A percentile compares a stretch with the other conserved stretches of the same genome.
phyloP scores from a whole-genome alignment of 495 filamentous ascomycete species.

The Aspergillus coremiiformis region DNA sequence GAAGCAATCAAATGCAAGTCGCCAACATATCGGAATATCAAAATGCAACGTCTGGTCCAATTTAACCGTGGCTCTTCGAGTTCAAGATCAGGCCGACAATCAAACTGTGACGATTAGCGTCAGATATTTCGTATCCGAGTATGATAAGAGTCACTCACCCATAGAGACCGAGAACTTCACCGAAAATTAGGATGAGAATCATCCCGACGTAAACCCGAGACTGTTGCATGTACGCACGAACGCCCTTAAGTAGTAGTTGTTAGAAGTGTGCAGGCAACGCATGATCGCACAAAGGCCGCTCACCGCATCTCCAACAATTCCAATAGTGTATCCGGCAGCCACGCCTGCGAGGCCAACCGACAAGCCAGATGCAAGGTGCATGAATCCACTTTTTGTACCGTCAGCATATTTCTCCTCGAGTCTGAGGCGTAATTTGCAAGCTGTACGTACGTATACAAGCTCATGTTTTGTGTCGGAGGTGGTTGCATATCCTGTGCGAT shows the following conservation, averaged over 20 bases:
- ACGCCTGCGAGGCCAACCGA: constrained; percentile 86
- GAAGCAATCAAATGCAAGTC: background rate
- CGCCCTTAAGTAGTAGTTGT: constrained; percentile 51
- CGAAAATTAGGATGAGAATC: constrained; percentile 98
- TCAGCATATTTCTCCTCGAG: constrained; percentile 11
- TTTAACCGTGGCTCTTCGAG: constrained; percentile 32
- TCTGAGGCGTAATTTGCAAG: background rate
- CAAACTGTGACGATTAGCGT: constrained; percentile 36
- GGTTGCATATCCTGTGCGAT: constrained; percentile 79
- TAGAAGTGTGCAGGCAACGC: constrained; percentile 13
- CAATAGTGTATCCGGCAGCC: constrained; percentile 96
- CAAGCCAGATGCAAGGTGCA: constrained; percentile 88
- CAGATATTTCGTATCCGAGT: background rate
- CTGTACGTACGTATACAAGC: constrained; percentile 66
- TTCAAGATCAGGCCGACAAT: constrained; percentile 54
- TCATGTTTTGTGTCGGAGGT: constrained; percentile 54
- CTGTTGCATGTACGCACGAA: constrained; percentile 91
- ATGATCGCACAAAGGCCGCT: constrained; percentile 10
- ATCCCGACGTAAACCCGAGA: constrained; percentile 95
- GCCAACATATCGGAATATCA: constrained; percentile 8
- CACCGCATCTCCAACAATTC: constrained; percentile 85
- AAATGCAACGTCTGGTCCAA: background rate
- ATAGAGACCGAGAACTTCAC: constrained; percentile 93
- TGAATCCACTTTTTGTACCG: constrained; percentile 57
- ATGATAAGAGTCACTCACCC: constrained; percentile 52